Conservation (phyloP, 78 protist species). For the Guillardia theta region DNA sequence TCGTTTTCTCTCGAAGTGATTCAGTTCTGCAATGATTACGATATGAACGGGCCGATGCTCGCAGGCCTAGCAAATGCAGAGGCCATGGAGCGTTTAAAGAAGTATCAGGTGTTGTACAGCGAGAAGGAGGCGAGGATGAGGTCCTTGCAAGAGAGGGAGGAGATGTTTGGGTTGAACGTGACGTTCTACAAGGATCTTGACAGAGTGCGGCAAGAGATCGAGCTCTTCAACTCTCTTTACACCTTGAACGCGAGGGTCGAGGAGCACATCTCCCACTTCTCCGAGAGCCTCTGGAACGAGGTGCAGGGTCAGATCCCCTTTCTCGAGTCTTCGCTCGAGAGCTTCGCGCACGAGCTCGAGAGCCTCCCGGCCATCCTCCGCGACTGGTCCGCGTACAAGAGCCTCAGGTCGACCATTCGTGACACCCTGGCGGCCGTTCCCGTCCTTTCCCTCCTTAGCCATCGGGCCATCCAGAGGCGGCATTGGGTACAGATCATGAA, state of each 20-base stretch:
- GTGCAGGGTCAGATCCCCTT: background rate
- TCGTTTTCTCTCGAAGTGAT: constrained; percentile 49
- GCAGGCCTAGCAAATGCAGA: constrained; percentile 40
- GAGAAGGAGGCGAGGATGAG: background rate
- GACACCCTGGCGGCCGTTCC: constrained; percentile 67
- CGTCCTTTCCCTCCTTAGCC: constrained; percentile 44
- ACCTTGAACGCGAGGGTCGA: constrained; percentile 61
- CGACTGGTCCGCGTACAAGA: constrained; percentile 61
- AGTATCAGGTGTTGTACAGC: background rate
- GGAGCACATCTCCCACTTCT: background rate
- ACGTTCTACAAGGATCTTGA: constrained; percentile 69
- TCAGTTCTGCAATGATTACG: constrained; percentile 50
- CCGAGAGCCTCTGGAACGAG: background rate
- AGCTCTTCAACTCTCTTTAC: constrained; percentile 73
- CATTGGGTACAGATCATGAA: constrained; percentile 72
- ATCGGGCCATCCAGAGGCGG: constrained; percentile 63
- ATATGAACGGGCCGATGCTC: constrained; percentile 60
- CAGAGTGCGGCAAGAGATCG: constrained; percentile 60
- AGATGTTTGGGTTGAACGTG: constrained; percentile 75
- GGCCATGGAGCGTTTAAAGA: constrained; percentile 21
- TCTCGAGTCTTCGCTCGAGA: background rate
- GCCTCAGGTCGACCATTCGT: constrained; percentile 45
- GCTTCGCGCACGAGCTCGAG: constrained; percentile 11
- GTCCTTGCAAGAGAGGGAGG: constrained; percentile 72
- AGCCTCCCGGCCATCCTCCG: constrained; percentile 46